Evolutionary conservation across 148 eudicot species (phyloP), one percentile per base, ranked within the genome.

Genomic region (Vaccinium vitisidaea): DNA sequence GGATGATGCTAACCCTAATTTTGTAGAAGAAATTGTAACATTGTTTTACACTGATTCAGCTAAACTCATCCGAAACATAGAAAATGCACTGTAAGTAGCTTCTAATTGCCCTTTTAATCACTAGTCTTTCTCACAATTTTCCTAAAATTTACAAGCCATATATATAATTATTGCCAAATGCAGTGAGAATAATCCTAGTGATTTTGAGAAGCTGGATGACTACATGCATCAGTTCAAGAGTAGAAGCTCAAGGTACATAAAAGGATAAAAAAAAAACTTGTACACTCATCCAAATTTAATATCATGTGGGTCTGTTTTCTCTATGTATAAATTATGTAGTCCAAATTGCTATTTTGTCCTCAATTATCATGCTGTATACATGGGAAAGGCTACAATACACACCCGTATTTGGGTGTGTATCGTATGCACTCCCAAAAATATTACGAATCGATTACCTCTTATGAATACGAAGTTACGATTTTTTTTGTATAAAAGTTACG

Each of bases 191-290:
- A 75, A 80, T 30, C 91, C 94, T 70, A 19, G 85, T 61, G 95
- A 94, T 80, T 94, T 94, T 85, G 93, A 79, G 27, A 92, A 80
- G 85, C 90, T 95, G 84, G 98, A 95, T 84, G 85, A 92, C 77
- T 89, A 85, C 87, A 95, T 95, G 98, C 97, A 94, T 78, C 94
- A 94, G 61, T 94, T 92, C 87, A 94, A 92, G 90, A 92, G 98
- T 23, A 95, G 98, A 88, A 85, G 97, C 87, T 94, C 98, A 87
- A 93, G 98, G 98, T 95, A 93, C 8, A 67, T 46, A 30, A 11
- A 25, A 67, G 11, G 36, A 12, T 25, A 12, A 30, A 14, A 69
- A 14, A 69, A 27, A 69, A 27, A 69, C 43, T 69, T 27, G 39
- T 27, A 69, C 25, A 69, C 13, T 69, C 14, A 23, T 65, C 39